Evolutionary conservation across 169 alveolate species (phyloP).

Genomic region (Cyclospora cayetanensis): DNA sequence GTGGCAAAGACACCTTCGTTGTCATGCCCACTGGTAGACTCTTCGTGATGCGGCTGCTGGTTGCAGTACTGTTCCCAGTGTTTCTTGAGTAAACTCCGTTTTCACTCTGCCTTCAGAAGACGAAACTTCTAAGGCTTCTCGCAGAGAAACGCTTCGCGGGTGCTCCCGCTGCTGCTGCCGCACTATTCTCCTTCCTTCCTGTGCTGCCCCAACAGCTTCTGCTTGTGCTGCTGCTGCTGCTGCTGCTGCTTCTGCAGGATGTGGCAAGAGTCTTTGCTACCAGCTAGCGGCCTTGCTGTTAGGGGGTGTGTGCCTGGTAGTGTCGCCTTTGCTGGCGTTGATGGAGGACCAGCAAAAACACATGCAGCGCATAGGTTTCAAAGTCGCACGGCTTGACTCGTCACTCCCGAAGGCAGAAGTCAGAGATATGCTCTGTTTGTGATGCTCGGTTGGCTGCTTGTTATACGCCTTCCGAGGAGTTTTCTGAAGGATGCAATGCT

Average conservation of each 20-base stretch:
- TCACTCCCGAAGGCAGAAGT: not conserved
- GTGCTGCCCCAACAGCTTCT: not conserved
- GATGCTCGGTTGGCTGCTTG: too few relatives aligned
- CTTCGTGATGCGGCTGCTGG: not conserved
- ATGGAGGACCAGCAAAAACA: constrained; percentile 91
- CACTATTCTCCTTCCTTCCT: not conserved
- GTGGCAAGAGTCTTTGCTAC: constrained; percentile 95
- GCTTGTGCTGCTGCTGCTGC: not conserved
- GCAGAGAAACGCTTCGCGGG: not conserved
- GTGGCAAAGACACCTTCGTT: constrained; percentile 93
- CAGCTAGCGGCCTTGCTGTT: constrained; percentile 93
- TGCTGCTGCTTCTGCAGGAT: constrained; percentile 87
- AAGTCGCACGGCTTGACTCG: constrained; percentile 18
- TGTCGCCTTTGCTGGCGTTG: constrained; percentile 93
- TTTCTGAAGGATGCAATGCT: too few relatives aligned
- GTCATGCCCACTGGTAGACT: constrained; percentile 97
- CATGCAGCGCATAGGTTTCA: constrained; percentile 1
- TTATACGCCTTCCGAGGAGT: too few relatives aligned
- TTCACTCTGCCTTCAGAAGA: not conserved
- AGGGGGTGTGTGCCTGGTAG: constrained; percentile 81
- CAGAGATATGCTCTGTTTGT: too few relatives aligned
- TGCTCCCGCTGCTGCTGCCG: not conserved
- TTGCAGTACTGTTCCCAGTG: not conserved
- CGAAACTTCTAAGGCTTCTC: not conserved
- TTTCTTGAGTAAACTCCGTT: not conserved